phyloP scores from a whole-genome alignment of 129 eudicot genomes.

The Lonicera japonica region DNA sequence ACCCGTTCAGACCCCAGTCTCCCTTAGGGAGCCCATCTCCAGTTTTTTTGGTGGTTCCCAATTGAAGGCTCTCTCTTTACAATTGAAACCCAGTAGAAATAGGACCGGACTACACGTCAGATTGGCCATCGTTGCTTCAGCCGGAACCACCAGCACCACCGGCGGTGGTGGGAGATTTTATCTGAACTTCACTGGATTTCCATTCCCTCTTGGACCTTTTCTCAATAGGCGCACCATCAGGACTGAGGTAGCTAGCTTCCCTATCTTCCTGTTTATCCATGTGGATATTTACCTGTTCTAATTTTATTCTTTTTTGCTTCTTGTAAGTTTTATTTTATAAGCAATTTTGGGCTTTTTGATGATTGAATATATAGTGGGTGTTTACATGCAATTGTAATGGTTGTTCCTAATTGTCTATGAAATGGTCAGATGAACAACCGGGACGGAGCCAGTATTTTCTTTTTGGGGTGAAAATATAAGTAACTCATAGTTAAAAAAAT shows the following conservation, averaged over 20 bases:
- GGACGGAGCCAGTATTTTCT: too few relatives aligned
- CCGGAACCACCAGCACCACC: conserved; percentile 15
- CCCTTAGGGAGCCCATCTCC: conserved; percentile 32
- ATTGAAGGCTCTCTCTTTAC: conserved; percentile 22
- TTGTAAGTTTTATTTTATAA: too few relatives aligned
- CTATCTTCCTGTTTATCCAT: neutral
- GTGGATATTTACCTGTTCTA: neutral
- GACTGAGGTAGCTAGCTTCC: conserved; percentile 66
- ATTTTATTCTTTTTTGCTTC: too few relatives aligned
- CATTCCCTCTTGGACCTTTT: conserved; percentile 97
- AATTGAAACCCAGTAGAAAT: conserved; percentile 34
- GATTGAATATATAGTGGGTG: too few relatives aligned
- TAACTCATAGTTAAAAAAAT: too few relatives aligned
- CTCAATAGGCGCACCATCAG: conserved; percentile 81
- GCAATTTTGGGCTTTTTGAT: too few relatives aligned
- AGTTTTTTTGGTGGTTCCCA: conserved; percentile 40
- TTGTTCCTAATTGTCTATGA: too few relatives aligned
- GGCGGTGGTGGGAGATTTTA: conserved; percentile 57
- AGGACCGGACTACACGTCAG: conserved; percentile 11
- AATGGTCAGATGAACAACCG: too few relatives aligned
- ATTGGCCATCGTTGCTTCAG: conserved; percentile 53
- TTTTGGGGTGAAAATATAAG: too few relatives aligned
- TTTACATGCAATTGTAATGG: too few relatives aligned
- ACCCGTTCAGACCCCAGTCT: conserved; percentile 18
- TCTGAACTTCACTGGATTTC: conserved; percentile 87